Conservation (phyloP, 163 green algal species). For the Scenedesmus sp. region DNA sequence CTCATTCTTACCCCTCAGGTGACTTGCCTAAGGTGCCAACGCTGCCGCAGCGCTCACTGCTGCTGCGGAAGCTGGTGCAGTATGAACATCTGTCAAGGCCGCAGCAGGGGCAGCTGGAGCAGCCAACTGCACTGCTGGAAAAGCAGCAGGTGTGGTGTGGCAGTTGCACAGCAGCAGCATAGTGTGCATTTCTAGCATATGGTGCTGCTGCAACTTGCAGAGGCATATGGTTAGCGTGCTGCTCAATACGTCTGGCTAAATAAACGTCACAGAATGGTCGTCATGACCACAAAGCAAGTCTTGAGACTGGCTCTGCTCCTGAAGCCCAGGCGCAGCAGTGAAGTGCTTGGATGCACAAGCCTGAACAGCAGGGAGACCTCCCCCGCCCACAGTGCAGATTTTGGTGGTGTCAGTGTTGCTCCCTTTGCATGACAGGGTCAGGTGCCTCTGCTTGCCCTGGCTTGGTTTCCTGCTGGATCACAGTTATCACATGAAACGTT, state of each 20-base stretch:
- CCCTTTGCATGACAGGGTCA: too few relatives aligned
- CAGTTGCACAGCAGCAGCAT: not conserved
- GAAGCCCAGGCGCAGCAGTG: not conserved
- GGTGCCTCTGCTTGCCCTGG: too few relatives aligned
- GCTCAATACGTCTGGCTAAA: not conserved
- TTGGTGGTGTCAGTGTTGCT: too few relatives aligned
- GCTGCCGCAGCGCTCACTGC: slow-evolving; percentile 39
- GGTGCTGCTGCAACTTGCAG: not conserved
- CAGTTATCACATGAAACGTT: too few relatives aligned
- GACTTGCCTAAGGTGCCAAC: slow-evolving; percentile 18
- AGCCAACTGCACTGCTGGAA: not conserved
- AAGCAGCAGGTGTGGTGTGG: slow-evolving; percentile 26
- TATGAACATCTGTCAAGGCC: not conserved
- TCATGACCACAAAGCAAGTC: too few relatives aligned
- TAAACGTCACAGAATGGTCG: not conserved
- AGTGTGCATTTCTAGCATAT: too few relatives aligned
- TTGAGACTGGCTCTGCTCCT: not conserved
- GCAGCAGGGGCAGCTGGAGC: not conserved
- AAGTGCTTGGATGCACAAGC: not conserved
- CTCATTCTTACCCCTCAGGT: not conserved
- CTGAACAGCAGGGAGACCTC: too few relatives aligned
- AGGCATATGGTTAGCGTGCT: not conserved
- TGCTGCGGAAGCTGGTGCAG: slow-evolving; percentile 43
- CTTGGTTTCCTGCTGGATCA: too few relatives aligned
- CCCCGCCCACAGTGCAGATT: too few relatives aligned